Percentiles rank a stretch among this genome's conserved stretches.
These are phyloP conservation scores for Monilinia vaccinii-corymbosi DNA, from an alignment of 2,329 filamentous ascomycete species.

Conservation along the genomic window DNA sequence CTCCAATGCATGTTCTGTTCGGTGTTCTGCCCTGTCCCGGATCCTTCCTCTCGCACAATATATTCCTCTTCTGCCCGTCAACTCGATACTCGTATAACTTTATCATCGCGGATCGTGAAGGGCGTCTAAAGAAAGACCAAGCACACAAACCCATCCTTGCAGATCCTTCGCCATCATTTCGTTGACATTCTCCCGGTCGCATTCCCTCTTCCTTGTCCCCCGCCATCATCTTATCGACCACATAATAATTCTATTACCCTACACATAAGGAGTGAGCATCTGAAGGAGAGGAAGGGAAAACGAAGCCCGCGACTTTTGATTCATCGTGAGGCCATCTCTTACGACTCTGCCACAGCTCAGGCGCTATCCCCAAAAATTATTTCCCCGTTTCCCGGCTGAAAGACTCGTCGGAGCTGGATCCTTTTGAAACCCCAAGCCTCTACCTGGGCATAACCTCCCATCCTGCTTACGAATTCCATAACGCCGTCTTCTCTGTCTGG, in stretches of 20 bases:
- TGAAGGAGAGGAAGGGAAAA: background rate
- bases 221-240: conserved; percentile 22
- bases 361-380: conserved; percentile 12
- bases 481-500: background rate
- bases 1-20: background rate
- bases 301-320: background rate
- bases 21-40: background rate
- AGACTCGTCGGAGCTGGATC: conserved; percentile 12
- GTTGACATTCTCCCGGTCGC: conserved; percentile 17
- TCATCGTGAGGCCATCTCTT: background rate
- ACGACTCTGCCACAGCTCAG: conserved; percentile 15
- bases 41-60: background rate
- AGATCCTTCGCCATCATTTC: background rate
- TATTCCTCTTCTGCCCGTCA: background rate
- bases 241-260: conserved; percentile 8
- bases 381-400: conserved; percentile 4
- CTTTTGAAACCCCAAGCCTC: conserved; percentile 19
- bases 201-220: conserved; percentile 14
- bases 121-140: background rate
- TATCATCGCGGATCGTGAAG: background rate
- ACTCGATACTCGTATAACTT: too few species aligned
- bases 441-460: conserved; percentile 16
- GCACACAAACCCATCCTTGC: background rate
- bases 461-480: conserved; percentile 7
- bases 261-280: conserved; percentile 2